These are phyloP conservation scores for Rubia yunnanensis DNA, from an alignment of 257 asterid genomes.

Conservation along the genomic window DNA sequence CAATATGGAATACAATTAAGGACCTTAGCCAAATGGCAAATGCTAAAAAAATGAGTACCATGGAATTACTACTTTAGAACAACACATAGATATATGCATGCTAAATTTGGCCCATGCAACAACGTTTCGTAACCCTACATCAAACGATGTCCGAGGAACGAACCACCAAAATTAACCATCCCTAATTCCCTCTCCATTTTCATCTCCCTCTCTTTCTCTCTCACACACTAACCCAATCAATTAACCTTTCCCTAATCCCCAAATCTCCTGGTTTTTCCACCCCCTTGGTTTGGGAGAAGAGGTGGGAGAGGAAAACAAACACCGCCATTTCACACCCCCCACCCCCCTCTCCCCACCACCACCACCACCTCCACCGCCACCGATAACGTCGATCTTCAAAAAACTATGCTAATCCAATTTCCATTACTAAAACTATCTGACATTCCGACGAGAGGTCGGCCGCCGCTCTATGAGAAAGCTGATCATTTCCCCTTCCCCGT, in stretches of 20 bases:
- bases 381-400: not conserved
- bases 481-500: conserved; percentile 12
- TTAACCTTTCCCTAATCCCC: not conserved
- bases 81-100: no score
- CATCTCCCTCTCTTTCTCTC: conserved; percentile 1
- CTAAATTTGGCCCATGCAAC: not conserved
- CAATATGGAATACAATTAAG: no score
- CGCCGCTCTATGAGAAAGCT: conserved; percentile 47
- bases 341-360: conserved; percentile 5
- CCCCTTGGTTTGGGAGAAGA: conserved; percentile 23
- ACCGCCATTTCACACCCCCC: not conserved
- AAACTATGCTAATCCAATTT: conserved; percentile 34
- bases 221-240: not conserved
- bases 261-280: conserved; percentile 11
- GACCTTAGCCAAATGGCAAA: no score
- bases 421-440: conserved; percentile 8
- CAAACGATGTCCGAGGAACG: conserved; percentile 3
- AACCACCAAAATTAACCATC: not conserved
- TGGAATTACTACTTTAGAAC: no score
- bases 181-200: not conserved
- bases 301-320: conserved; percentile 23
- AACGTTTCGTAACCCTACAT: conserved; percentile 4
- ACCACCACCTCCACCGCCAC: not conserved
- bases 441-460: conserved; percentile 26
- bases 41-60: no score